These are phyloP conservation scores for Abelmoschus esculentus DNA, from an alignment of 345 rosid genomes.

Conservation along the genomic window DNA sequence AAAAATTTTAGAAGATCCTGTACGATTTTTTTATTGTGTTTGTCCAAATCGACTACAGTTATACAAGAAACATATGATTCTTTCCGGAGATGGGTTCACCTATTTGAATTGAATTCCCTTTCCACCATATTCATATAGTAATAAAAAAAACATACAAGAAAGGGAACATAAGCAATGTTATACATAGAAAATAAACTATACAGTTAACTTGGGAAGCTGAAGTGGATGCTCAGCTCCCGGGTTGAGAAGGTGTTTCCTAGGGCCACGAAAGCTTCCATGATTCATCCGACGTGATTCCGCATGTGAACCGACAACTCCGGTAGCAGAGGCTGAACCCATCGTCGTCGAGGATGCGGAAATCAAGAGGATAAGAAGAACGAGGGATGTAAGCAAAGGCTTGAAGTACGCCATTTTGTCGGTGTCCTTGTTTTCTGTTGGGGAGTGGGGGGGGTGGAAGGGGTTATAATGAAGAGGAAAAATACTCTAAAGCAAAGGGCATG, in stretches of 20 bases:
- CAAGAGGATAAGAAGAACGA: slow-evolving; percentile 20
- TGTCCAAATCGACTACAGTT: too few species aligned
- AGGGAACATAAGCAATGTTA: too few species aligned
- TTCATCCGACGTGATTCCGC: slow-evolving; percentile 14
- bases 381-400: slow-evolving; percentile 13
- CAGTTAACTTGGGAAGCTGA: slow-evolving; percentile 27
- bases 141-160: neutral
- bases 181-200: slow-evolving; percentile 12
- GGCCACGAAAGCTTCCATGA: slow-evolving; percentile 41
- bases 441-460: neutral
- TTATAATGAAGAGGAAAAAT: slow-evolving; percentile 1
- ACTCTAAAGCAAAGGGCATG: neutral
- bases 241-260: slow-evolving; percentile 27
- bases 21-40: too few species aligned
- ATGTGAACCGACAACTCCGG: neutral
- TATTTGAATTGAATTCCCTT: neutral
- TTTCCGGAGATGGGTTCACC: neutral
- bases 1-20: too few species aligned
- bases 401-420: slow-evolving; percentile 9
- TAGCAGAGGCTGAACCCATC: slow-evolving; percentile 9
- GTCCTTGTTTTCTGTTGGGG: neutral
- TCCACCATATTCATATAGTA: neutral
- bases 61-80: neutral
- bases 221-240: slow-evolving; percentile 24
- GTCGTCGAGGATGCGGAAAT: slow-evolving; percentile 17